Percentiles rank a stretch among this genome's conserved stretches.
These are phyloP conservation scores for Medicago lupulina DNA, from an alignment of 306 rosid species.

Conservation along the genomic window DNA sequence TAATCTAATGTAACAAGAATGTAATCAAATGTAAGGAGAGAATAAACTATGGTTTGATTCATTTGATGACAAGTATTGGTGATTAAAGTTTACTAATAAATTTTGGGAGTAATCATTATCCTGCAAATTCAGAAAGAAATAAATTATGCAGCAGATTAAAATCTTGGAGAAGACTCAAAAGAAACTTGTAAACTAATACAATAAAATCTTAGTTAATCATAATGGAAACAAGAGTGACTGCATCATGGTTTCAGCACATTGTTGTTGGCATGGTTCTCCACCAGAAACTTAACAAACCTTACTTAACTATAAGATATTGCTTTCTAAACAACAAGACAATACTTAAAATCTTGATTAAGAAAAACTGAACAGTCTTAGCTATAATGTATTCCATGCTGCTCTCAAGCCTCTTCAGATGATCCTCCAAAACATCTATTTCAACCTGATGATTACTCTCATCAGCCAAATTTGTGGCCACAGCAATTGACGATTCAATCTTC, in stretches of 20 bases:
- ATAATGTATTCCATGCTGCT: neutral
- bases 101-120: too few relatives aligned
- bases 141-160: neutral
- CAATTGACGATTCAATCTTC: slow-evolving; percentile 47
- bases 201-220: neutral
- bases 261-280: too few relatives aligned
- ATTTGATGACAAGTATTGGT: too few relatives aligned
- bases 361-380: neutral
- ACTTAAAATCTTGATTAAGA: neutral
- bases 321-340: neutral
- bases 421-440: neutral
- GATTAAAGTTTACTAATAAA: too few relatives aligned
- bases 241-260: too few relatives aligned
- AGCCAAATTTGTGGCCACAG: neutral
- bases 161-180: too few relatives aligned
- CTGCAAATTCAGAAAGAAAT: too few relatives aligned
- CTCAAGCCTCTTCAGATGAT: neutral
- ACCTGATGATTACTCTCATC: neutral
- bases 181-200: too few relatives aligned
- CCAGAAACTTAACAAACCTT: neutral
- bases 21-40: too few relatives aligned
- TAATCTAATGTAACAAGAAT: too few relatives aligned
- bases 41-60: too few relatives aligned
- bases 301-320: neutral
- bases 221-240: neutral